Base-by-base conservation (phyloP, 1,284 basidiomycete species). In the Schizophyllum amplum region DNA sequence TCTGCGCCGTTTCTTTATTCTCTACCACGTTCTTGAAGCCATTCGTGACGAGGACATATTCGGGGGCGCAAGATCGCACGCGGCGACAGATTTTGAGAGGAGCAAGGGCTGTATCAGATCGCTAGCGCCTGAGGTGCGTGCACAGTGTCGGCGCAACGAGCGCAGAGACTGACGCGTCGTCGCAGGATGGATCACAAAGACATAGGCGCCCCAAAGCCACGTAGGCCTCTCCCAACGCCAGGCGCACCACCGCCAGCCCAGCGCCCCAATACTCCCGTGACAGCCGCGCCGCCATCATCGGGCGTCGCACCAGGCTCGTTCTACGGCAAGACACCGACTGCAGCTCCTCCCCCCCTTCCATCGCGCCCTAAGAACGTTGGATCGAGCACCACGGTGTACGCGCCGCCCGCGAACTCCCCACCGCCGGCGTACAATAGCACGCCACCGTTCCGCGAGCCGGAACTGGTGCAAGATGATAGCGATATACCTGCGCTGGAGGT, bases 361-460 rank as follows among this genome's bases (percentile, higher is more conserved):
- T 64, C 69, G 58, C 71, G 74, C 57, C 67, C 73, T 20, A 65
- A 65, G 21, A 71, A 67, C 53, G 59, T 69, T 47, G 77, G 76
- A n/a, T 78, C 78, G 0, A 68, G 61, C 57, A 77, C 77, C 3
- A 65, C 69, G 2, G 27, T 61, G 4, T 75, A 75, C 61, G 59
- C 68, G 6, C 55, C 71, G 17, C 67, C 70, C 21, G 27, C 62
- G 23, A 66, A 68, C 22, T 59, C 66, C 21, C 72, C 74, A 23
- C 71, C 71, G 24, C 63, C 70, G 1, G 62, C 65, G 23, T 57
- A 65, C 2, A 59, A 66, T 52, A 64, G 61, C 25, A 61, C 65
- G 22, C 62, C 70, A 24, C 70, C 66, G 21, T 78, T 68, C 65
- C 72, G 74, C 47, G 74, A 78, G 61, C 75, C 77, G 5, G 76